Evolutionary conservation across 129 eudicot genomes (phyloP), one percentile per base, ranked within the genome.

Genomic region (Centella asiatica): DNA sequence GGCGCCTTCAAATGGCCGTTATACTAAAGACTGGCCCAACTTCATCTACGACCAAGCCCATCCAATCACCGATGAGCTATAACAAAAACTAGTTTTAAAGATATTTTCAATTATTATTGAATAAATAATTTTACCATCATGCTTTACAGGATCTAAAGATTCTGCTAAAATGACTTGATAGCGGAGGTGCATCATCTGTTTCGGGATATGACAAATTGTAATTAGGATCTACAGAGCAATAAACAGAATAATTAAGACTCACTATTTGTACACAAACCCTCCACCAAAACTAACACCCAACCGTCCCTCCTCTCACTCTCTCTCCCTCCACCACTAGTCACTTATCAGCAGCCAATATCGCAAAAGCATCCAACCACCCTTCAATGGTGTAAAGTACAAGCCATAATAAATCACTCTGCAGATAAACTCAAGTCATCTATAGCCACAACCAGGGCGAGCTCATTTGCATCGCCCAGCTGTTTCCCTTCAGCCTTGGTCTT

Each of bases 381-480:
- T 57, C 13, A 31, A 37, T 36, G 57, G 56, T 37, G 39, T 36
- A 37, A 42, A 3, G 45, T 69, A 28, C 58, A 20, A 22, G 42
- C 47, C 57, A 5, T 23, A 61, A 22, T 4, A 28, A 37, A 22
- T 55, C 31, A 81, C 78, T 79, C 89, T 34, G 82, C 58, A 39
- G 82, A 74, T 69, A 92, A 66, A 52, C 60, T 78, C 77, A 84
- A 63, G 28, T 81, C 90, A 66, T 81, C 90, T 20, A 83, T 68
- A 66, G 75, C 79, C 54, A 80, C 61, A 2, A 74, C 73, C 40
- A 81, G 36, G 28, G 72, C 90, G 62, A 80, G 56, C 14, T 75
- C 81, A 19, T 64, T 57, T 33, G 77, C 73, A 25, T 72, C 81
- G 26, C 67, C 81, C 0, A 72, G 59, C 22, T 49, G 71, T 52